Evolutionary conservation across 73 alveolate species (phyloP).

Genomic region (Effrenium voratum): DNA sequence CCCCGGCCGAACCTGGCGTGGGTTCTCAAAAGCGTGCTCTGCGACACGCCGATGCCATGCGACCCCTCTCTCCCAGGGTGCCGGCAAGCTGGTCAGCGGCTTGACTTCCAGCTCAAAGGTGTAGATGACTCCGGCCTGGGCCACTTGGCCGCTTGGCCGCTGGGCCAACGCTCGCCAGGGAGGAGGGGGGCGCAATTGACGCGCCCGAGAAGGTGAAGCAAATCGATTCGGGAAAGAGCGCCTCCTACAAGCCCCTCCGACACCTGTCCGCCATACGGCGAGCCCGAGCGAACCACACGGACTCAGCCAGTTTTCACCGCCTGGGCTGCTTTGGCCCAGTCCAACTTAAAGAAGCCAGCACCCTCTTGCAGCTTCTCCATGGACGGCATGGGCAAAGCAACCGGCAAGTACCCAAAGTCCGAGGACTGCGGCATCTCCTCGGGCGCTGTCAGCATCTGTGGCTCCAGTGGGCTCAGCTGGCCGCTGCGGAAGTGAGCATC

Average conservation of each 20-base stretch:
- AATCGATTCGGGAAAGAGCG: no score
- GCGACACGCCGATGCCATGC: neutral
- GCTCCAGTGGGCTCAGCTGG: neutral
- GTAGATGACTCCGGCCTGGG: conserved; percentile 43
- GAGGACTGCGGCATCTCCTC: conserved; percentile 74
- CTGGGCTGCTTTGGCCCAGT: conserved; percentile 60
- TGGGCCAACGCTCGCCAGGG: no score
- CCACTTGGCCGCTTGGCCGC: no score
- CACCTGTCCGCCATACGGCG: no score
- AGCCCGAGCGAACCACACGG: neutral
- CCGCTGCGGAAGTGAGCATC: neutral
- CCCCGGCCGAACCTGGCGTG: no score
- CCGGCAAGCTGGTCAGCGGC: neutral
- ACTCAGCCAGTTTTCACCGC: neutral
- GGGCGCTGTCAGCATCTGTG: conserved; percentile 4
- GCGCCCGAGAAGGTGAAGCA: no score
- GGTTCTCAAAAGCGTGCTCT: no score
- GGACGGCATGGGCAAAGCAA: conserved; percentile 58
- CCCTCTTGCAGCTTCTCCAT: conserved; percentile 7
- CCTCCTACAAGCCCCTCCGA: no score
- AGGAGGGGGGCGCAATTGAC: no score
- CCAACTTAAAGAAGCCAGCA: conserved; percentile 7
- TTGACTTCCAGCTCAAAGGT: conserved; percentile 9
- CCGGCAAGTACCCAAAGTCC: conserved; percentile 6
- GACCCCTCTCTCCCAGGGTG: neutral